Evolutionary conservation across 768 basidiomycete genomes (phyloP), one percentile per base, ranked within the genome.

Genomic region (Panaeolus cyanescens): DNA sequence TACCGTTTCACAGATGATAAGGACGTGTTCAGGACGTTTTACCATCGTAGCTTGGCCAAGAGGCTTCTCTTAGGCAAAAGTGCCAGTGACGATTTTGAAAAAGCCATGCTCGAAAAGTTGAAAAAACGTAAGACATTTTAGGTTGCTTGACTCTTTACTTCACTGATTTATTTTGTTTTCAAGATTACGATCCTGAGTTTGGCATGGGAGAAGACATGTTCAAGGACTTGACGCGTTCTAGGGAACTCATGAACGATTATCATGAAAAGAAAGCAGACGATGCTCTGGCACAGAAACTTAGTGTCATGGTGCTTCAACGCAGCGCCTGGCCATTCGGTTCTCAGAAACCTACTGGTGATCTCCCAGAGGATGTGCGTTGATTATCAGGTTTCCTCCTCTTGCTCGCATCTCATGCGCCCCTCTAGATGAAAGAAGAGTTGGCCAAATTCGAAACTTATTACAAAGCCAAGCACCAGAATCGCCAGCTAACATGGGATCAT

Each of bases 181-280:
- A 68, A 96, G 96, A 90, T 56, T 96, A 96, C 68, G 97, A 99
- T 71, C 91, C 95, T 10, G 95, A 96, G 62, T 99, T 99, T 69
- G 92, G 90, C 7, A 91, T 91, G 77, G 94, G 95, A 55, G 93
- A 95, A 67, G 87, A 93, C 37, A 96, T 99, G 96, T 96, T 98
- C 79, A 95, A 88, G 62, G 95, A 96, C 69, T 77, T 96, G 3
- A 84, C 85, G 0, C 77, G 93, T 17, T 96, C 93, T 1, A 74
- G 85, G 56, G 93, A 96, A 59, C 70, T 85, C 20, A 85, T 93
- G 82, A 70, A 73, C 0, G 89, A 90, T 62, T 92, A 87, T 73
- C 82, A 87, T 60, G 68, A 75, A 28, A 80, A 83, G 65, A 66
- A 83, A 33, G 54, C 71, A 9, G 65, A 73, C 57, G 71, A 75